A percentile compares a stretch with the other conserved stretches of the same genome.
Evolutionary conservation across 345 rosid genomes (phyloP).

Genomic region (Lumnitzera racemosa): DNA sequence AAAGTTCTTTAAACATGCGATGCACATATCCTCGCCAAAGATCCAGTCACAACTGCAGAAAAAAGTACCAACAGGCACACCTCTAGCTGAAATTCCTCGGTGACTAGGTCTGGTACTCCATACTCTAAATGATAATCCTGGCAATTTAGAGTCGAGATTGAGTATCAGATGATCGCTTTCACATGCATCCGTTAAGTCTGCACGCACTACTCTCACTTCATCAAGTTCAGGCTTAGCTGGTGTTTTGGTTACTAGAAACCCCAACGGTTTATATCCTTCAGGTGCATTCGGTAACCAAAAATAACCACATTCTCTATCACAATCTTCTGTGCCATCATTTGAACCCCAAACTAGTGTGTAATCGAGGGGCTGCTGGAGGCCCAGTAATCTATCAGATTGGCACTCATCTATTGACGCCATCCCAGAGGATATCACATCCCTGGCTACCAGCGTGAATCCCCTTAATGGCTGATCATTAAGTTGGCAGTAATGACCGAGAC

Average conservation of each 20-base stretch:
- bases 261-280: constrained; percentile 58
- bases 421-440: constrained; percentile 27
- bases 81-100: constrained; percentile 58
- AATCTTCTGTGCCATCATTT: constrained; percentile 33
- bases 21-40: constrained; percentile 25
- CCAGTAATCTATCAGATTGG: constrained; percentile 16
- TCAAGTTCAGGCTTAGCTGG: constrained; percentile 50
- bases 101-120: constrained; percentile 61
- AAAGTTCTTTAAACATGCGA: constrained; percentile 58
- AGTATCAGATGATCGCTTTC: constrained; percentile 37
- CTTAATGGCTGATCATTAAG: constrained; percentile 41
- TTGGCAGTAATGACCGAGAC: constrained; percentile 83
- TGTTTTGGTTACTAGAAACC: constrained; percentile 53
- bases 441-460: constrained; percentile 64
- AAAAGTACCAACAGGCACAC: constrained; percentile 71
- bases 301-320: constrained; percentile 33
- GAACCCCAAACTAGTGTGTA: constrained; percentile 64
- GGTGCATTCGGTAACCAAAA: constrained; percentile 84
- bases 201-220: constrained; percentile 68
- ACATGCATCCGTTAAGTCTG: constrained; percentile 63
- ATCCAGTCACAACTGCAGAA: constrained; percentile 41
- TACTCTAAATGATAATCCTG: constrained; percentile 39
- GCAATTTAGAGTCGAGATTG: constrained; percentile 25
- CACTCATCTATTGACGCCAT: constrained; percentile 7
- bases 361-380: constrained; percentile 61